Conservation (phyloP, 768 basidiomycete genomes). For the Trametes elegans region DNA sequence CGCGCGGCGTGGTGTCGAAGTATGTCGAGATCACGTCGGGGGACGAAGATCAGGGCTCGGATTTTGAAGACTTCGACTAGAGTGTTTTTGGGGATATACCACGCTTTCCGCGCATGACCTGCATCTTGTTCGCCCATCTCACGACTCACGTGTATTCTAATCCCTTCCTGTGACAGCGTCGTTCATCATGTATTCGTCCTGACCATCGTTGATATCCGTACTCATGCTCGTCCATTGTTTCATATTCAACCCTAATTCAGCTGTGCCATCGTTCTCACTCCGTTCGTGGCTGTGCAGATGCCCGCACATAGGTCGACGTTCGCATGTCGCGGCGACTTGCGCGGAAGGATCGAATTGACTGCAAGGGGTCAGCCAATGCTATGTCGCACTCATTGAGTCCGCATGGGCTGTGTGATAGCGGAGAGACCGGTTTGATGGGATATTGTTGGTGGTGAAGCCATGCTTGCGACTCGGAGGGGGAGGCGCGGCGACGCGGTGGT, state of each 20-base stretch:
- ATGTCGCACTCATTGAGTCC: too few species aligned
- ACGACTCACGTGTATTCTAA: slow-evolving; percentile 7
- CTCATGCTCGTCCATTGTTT: slow-evolving; percentile 8
- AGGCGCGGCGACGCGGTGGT: too few species aligned
- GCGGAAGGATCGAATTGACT: too few species aligned
- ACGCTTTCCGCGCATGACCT: background rate
- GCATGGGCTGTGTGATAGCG: too few species aligned
- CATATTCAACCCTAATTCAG: slow-evolving; percentile 1
- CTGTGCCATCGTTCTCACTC: too few species aligned
- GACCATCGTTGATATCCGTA: slow-evolving; percentile 11
- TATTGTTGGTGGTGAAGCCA: too few species aligned
- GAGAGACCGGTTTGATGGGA: too few species aligned
- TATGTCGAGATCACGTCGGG: slow-evolving; percentile 38
- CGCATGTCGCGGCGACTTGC: too few species aligned
- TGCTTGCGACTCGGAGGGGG: too few species aligned
- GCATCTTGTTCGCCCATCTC: background rate
- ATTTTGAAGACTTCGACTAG: slow-evolving; percentile 31
- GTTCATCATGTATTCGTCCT: background rate
- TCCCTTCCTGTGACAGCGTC: background rate
- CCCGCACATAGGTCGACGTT: too few species aligned
- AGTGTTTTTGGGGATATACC: background rate
- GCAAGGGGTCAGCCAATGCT: too few species aligned
- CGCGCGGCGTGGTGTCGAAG: slow-evolving; percentile 48
- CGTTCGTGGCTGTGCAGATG: too few species aligned
- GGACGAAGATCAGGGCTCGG: slow-evolving; percentile 34